Evolutionary conservation across 108 stramenopile genomes (phyloP).

Genomic region (Cyclotella baltica): DNA sequence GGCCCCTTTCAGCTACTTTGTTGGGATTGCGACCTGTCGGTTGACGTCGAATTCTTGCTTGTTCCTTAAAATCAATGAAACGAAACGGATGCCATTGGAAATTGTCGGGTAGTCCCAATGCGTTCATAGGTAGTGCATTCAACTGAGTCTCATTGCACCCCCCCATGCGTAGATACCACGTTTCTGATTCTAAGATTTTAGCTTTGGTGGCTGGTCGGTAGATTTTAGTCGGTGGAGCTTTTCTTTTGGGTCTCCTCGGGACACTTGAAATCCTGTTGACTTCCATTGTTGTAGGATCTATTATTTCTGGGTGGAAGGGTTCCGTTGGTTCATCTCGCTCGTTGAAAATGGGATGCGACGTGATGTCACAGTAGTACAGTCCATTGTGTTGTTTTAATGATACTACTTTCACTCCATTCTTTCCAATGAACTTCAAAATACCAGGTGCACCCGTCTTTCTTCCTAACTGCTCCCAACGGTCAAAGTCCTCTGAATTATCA

Average conservation of each 20-base stretch:
- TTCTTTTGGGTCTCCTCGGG: no score
- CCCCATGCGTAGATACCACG: constrained; percentile 2
- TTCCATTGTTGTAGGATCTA: no score
- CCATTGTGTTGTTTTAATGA: not conserved
- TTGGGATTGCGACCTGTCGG: not conserved
- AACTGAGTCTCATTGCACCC: no score
- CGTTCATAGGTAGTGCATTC: not conserved
- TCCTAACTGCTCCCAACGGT: not conserved
- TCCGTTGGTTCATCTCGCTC: not conserved
- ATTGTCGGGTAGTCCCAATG: not conserved
- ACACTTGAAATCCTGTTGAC: not conserved
- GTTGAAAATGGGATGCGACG: not conserved
- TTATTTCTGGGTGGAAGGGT: no score
- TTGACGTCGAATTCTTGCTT: not conserved
- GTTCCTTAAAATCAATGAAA: no score
- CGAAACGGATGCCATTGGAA: no score
- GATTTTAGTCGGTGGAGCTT: not conserved
- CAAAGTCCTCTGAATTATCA: not conserved
- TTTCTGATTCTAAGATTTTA: constrained; percentile 7
- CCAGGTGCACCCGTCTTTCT: not conserved
- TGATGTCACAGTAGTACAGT: not conserved
- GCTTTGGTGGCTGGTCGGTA: not conserved
- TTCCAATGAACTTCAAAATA: not conserved
- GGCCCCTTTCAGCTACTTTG: not conserved
- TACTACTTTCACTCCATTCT: not conserved